These are phyloP conservation scores for Collybiopsis luxurians DNA, from an alignment of 768 basidiomycete genomes.

Conservation along the genomic window DNA sequence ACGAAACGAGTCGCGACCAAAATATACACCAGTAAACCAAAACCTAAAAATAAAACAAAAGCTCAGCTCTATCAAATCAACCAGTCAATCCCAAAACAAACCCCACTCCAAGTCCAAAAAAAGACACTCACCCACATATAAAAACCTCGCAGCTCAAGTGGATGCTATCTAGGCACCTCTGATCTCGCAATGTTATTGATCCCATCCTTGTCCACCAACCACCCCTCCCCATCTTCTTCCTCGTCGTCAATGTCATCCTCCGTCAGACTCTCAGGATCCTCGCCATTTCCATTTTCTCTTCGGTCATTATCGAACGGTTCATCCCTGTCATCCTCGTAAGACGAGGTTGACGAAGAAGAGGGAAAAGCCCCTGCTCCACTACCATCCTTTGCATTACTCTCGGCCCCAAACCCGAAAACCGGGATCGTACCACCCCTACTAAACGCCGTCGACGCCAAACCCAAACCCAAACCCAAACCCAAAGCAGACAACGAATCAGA, in stretches of 20 bases:
- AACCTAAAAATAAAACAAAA: too few species aligned
- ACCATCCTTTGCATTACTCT: not conserved
- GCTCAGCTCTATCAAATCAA: too few species aligned
- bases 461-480: too few species aligned
- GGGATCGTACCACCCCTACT: not conserved
- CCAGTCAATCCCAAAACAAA: too few species aligned
- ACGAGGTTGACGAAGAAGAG: not conserved
- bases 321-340: not conserved
- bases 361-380: too few species aligned
- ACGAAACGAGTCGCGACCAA: too few species aligned
- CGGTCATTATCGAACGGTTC: conserved; percentile 2
- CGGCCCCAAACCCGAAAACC: not conserved
- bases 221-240: conserved; percentile 25
- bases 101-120: too few species aligned
- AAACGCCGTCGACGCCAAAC: not conserved
- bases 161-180: conserved; percentile 17
- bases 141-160: not conserved
- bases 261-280: conserved; percentile 9
- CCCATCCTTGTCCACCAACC: conserved; percentile 26
- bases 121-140: too few species aligned
- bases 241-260: conserved; percentile 26
- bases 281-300: conserved; percentile 5
- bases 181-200: conserved; percentile 23
- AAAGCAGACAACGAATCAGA: not conserved
- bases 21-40: too few species aligned